Base-by-base conservation (phyloP, 768 basidiomycete species). In the Boletus tomentosulus region DNA sequence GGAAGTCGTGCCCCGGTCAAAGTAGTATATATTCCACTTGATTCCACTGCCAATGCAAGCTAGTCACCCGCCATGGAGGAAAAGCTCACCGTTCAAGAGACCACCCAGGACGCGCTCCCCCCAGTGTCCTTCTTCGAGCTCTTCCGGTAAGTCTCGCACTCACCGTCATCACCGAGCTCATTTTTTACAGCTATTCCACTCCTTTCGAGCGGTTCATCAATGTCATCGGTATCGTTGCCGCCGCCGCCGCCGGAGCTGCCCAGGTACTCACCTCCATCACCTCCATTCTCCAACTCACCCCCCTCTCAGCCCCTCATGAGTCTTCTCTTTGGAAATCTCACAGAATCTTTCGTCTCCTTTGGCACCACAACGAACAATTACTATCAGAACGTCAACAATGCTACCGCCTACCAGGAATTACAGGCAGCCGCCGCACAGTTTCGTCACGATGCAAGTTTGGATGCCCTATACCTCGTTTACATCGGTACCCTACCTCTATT, bases 271-370 rank as follows among this genome's bases (percentile, higher is more conserved):
- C 51, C 24, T 43, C 27, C 30, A 24, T 34, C 9, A 22, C 27
- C 41, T 45, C 43, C 43, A 6, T 39, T 22, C 19, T 3, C 34
- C 19, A 1, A n/a, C 58, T 61, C 42, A 57, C 44, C 8, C 24
- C 2, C 41, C 3, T 12, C 25, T 33, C 22, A 88, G 84, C 87
- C 87, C 5, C 74, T 89, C 42, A 88, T 91, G 87, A 83, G 83
- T 58, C 72, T 97, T 51, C 78, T 97, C 37, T 96, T 97, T 67
- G 93, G 92, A 38, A 82, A 82, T 46, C 81, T 95, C 46, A 87
- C 87, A 0, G 79, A 89, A 60, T 71, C 77, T 35, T 92, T 92
- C 70, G 86, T 92, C 62, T 49, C 58, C 9, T 92, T 92, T 61
- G 72, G 73, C 6, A 53, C 27, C 0, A 53, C 56, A 1, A 12